Conservation (phyloP, 2,329 filamentous ascomycete genomes). For the Bipolaris victoriae region DNA sequence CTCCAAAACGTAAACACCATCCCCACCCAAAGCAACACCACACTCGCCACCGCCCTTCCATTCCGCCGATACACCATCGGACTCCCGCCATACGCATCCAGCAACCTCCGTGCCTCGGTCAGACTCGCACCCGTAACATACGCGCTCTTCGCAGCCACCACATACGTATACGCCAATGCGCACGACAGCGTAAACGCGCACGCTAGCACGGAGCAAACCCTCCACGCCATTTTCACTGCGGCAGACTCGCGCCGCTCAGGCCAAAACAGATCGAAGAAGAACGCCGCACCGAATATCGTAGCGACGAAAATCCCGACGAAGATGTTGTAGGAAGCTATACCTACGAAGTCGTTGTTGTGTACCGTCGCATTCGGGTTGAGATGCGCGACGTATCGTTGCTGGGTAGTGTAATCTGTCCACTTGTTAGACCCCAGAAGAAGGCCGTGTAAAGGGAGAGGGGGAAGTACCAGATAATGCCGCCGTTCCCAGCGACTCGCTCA, state of each 20-base stretch:
- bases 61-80: conserved; percentile 58
- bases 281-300: conserved; percentile 64
- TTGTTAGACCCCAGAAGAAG: not conserved
- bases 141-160: conserved; percentile 56
- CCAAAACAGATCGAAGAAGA: conserved; percentile 69
- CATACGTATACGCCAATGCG: conserved; percentile 59
- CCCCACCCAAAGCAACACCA: conserved; percentile 62
- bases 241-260: conserved; percentile 59
- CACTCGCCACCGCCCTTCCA: conserved; percentile 57
- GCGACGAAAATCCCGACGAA: conserved; percentile 64
- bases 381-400: conserved; percentile 56
- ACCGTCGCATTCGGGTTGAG: conserved; percentile 52
- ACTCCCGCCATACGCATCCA: conserved; percentile 47
- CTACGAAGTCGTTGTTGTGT: conserved; percentile 63
- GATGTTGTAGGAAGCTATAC: conserved; percentile 64
- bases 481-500: conserved; percentile 63
- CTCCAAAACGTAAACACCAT: conserved; percentile 57
- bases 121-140: conserved; percentile 53
- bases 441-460: not conserved
- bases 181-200: conserved; percentile 56
- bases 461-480: conserved; percentile 59
- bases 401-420: conserved; percentile 59
- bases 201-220: conserved; percentile 57
- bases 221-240: conserved; percentile 61
- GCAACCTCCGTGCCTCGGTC: conserved; percentile 38